phyloP scores from a whole-genome alignment of 352 stramenopile genomes.

The Hyaloperonospora arabidopsidis region DNA sequence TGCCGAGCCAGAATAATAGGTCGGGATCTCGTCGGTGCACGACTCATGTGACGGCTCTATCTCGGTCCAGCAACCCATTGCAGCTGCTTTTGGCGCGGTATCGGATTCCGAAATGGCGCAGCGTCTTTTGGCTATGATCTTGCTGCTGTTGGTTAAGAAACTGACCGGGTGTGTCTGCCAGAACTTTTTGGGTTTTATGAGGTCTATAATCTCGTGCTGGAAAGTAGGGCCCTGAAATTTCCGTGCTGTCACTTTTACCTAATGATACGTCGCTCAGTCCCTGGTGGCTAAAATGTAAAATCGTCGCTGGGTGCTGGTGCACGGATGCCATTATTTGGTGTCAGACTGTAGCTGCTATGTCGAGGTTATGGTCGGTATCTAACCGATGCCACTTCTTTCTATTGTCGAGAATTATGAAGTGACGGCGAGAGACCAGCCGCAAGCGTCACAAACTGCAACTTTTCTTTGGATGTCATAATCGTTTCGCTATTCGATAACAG shows the following conservation, averaged over 20 bases:
- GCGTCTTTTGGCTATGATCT: conserved; percentile 17
- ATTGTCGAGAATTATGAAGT: too few species aligned
- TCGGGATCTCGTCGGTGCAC: conserved; percentile 49
- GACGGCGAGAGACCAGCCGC: too few species aligned
- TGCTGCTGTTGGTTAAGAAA: conserved; percentile 18
- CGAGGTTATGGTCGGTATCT: conserved; percentile 11
- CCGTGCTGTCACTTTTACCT: conserved; percentile 11
- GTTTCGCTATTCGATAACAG: too few species aligned
- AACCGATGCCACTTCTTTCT: too few species aligned
- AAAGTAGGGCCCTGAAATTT: conserved; percentile 17
- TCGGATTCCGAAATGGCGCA: conserved; percentile 4
- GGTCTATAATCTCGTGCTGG: conserved; percentile 3
- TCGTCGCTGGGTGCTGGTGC: conserved; percentile 8
- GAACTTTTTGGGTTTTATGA: conserved; percentile 25
- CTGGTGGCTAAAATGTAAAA: neutral
- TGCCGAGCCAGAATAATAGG: conserved; percentile 53
- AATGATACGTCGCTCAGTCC: conserved; percentile 1
- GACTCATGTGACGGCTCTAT: conserved; percentile 47
- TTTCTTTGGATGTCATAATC: too few species aligned
- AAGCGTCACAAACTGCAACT: too few species aligned
- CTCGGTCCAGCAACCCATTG: conserved; percentile 14
- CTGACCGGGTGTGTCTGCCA: conserved; percentile 17
- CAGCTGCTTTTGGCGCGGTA: neutral
- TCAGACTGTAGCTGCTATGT: conserved; percentile 1
- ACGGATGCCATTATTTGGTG: conserved; percentile 13